Base-by-base conservation (phyloP, 73 alveolate species). In the Breviolum minutum region DNA sequence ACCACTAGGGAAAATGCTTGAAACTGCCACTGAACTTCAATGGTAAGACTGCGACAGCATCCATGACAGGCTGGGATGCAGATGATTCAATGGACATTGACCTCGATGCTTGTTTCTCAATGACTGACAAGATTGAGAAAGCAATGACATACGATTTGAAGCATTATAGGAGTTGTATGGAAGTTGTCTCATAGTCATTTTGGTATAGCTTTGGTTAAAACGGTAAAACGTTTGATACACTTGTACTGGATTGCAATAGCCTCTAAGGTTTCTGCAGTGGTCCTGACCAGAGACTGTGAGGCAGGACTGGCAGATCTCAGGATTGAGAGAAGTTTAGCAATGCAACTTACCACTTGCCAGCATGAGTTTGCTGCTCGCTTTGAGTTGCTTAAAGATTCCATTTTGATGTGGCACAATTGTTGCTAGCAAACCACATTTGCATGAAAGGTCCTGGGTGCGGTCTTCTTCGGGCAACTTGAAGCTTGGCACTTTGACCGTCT, bases 21-120 rank as follows among this genome's bases (percentile, higher is more conserved):
- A 40, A 40, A 40, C 0, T 40, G 54, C 54, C 54, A 40, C 54
- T 40, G 54, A 40, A 40, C 54, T 40, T 40, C 54, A 40, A 40
- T 3, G 54, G 54, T 2, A 40, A 0, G 54, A 40, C 54, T 40
- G 54, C 54, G 3, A 40, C 54, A 40, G 54, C n/a, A 73, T 32
- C 4, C 76, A 54, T 60, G 95, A 13, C 96, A 89, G 96, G 96
- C 86, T 89, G 96, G 96, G 96, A 89, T 27, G 96, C 79, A 27
- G 68, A 60, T 24, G 70, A 69, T 2, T 16, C 26, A 19, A 62
- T 48, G 60, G 96, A 89, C 85, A 73, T 89, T 24, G 96, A 89
- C 71, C 85, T 89, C 73, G 96, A 89, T 29, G 96, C 24, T 19
- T n/a, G 86, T 6, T 17, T 22, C 96, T 14, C 63, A 86, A 63